Evolutionary conservation across 2,329 filamentous ascomycete species (phyloP).

Genomic region (Aspergillus terreus): DNA sequence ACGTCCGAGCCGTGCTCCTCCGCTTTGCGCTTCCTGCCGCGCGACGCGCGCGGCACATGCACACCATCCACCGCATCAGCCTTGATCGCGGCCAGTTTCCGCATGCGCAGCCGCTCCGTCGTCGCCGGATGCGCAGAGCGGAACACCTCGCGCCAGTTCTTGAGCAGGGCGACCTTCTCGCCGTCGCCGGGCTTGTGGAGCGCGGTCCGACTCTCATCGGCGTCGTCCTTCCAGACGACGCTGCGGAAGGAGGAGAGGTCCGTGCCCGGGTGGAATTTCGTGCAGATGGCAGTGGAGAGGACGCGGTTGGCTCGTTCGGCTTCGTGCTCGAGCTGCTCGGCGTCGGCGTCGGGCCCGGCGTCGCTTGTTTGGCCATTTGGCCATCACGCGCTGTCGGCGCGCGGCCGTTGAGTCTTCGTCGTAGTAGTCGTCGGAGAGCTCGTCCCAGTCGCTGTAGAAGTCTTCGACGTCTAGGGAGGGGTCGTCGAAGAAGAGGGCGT

Average conservation of each 20-base stretch:
- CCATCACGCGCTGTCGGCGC: conserved; percentile 17
- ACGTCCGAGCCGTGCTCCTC: not conserved
- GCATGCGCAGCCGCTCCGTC: conserved; percentile 20
- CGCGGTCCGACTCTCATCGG: conserved; percentile 22
- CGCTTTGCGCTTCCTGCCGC: not conserved
- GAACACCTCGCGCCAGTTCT: conserved; percentile 46
- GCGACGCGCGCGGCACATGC: not conserved
- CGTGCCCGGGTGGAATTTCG: conserved; percentile 6
- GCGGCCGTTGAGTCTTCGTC: conserved; percentile 40
- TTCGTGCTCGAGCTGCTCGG: conserved; percentile 8
- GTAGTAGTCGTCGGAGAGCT: conserved; percentile 44
- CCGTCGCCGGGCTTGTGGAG: conserved; percentile 38
- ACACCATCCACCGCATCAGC: conserved; percentile 12
- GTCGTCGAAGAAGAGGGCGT: conserved; percentile 38
- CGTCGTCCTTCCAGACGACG: conserved; percentile 37
- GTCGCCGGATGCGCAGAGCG: conserved; percentile 30
- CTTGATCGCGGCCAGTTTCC: conserved; percentile 3
- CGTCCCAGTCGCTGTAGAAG: conserved; percentile 44
- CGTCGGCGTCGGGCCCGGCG: not conserved
- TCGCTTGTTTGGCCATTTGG: conserved; percentile 3
- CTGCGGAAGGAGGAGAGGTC: conserved; percentile 34
- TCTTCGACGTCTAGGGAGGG: conserved; percentile 37
- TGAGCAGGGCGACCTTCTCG: conserved; percentile 42
- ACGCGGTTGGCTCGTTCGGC: conserved; percentile 12
- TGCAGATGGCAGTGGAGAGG: not conserved